phyloP scores from a whole-genome alignment of 768 basidiomycete species.

The Naganishia vaughanmartiniae region DNA sequence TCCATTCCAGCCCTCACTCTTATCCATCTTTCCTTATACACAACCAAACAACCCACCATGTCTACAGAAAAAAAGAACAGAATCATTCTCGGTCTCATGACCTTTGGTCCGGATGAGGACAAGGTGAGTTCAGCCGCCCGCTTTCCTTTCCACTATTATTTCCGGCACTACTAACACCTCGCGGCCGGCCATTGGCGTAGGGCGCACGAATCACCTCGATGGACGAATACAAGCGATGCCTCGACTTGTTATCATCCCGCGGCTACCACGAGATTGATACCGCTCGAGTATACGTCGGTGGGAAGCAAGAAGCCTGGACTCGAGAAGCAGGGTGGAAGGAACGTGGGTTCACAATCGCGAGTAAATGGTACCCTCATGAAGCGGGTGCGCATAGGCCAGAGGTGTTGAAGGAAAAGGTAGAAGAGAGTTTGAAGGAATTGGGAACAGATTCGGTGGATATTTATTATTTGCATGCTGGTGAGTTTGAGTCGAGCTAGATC shows the following conservation, averaged over 20 bases:
- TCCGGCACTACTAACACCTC: background rate
- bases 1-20: background rate
- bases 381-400: conserved; percentile 44
- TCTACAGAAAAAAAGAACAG: conserved; percentile 29
- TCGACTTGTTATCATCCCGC: conserved; percentile 60
- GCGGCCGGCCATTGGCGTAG: background rate
- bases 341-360: conserved; percentile 61
- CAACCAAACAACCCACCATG: conserved; percentile 9
- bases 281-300: conserved; percentile 48
- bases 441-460: conserved; percentile 57
- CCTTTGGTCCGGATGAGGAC: conserved; percentile 33
- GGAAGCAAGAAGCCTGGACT: conserved; percentile 41
- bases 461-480: conserved; percentile 58
- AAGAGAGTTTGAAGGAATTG: conserved; percentile 55
- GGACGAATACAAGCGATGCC: conserved; percentile 54
- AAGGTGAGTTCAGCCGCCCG: conserved; percentile 16
- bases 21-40: background rate
- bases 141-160: background rate
- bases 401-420: conserved; percentile 52
- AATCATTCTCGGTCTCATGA: conserved; percentile 34
- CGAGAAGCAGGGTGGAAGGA: conserved; percentile 54
- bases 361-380: conserved; percentile 59
- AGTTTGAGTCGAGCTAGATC: conserved; percentile 8
- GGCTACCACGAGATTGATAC: conserved; percentile 61
- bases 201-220: conserved; percentile 44